Base-by-base conservation (phyloP, 768 basidiomycete genomes). In the Grammothele lineata region DNA sequence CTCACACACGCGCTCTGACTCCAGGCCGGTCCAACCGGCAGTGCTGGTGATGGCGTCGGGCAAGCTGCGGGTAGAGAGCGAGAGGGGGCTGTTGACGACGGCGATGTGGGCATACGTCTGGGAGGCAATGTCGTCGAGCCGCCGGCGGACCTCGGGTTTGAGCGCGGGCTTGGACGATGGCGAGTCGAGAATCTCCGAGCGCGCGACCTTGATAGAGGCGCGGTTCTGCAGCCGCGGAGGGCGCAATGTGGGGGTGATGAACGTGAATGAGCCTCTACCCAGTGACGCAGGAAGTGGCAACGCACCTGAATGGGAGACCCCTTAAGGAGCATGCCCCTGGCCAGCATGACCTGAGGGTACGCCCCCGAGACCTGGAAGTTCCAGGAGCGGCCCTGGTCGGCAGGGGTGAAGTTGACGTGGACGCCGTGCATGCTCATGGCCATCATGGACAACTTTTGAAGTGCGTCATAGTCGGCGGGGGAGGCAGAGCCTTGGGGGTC, bases 31-130 rank as follows among this genome's bases (percentile, higher is more conserved):
- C 77, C 89, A 91, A 27, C 88, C 87, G 22, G 83, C 83, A 56
- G 75, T 84, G 54, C 70, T 85, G 55, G 79, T 85, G 57, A 88
- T 83, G 25, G 85, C 84, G 64, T 85, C 83, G 10, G 87, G 85
- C 14, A 87, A 80, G 0, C 83, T 86, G 40, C 86, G 78, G 56
- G 79, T 86, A 19, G 85, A 84, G 27, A 87, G 75, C 14, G 85
- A 75, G 47, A 82, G 74, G 38, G 85, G 83, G 47, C 87, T 85
- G 57, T 95, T 94, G 60, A 95, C 87, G 55, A 97, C 92, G 21
- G 92, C 86, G 61, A 97, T 92, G 64, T 93, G 90, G 8, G 94
- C 92, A 50, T 81, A 73, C n/a, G 92, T 94, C 61, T 91, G 87
- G 2, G 85, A 83, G 23, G 93, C 94, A 61, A 97, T 90, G 61